Conservation (phyloP, 371 early-diverging fungal genomes). For the Rhizomucor miehei region DNA sequence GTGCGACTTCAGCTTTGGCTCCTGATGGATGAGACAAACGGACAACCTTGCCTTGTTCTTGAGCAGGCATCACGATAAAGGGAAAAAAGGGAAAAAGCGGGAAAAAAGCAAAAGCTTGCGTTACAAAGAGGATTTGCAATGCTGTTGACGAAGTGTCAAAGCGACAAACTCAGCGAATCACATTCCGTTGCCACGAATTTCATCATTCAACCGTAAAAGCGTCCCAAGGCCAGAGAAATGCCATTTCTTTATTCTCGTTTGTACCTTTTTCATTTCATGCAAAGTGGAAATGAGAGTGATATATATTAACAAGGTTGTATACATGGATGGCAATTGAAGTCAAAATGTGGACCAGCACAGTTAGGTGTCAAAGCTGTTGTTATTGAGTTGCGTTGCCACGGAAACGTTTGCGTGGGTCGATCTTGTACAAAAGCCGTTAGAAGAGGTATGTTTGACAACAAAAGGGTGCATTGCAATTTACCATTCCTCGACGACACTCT, state of each 20-base stretch:
- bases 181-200: not conserved
- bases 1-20: slow-evolving; percentile 54
- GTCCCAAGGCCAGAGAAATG: not conserved
- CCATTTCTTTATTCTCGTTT: not conserved
- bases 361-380: not conserved
- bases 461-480: slow-evolving; percentile 15
- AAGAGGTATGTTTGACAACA: not conserved
- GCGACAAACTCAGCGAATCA: not conserved
- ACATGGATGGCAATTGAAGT: not conserved
- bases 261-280: not conserved
- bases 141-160: not conserved
- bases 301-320: not conserved
- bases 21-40: slow-evolving; percentile 48
- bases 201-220: not conserved
- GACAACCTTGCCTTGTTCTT: slow-evolving; percentile 33
- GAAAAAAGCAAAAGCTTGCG: not conserved
- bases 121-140: not conserved
- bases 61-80: slow-evolving; percentile 36
- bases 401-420: slow-evolving; percentile 52
- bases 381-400: slow-evolving; percentile 47
- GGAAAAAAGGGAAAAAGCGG: slow-evolving; percentile 8
- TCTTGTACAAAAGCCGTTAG: slow-evolving; percentile 14
- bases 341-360: not conserved
- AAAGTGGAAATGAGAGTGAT: no score
- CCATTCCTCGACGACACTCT: slow-evolving; percentile 72